Percentiles rank a stretch among this genome's conserved stretches.
phyloP scores from a whole-genome alignment of 495 filamentous ascomycete genomes.

The Choiromyces venosus region DNA sequence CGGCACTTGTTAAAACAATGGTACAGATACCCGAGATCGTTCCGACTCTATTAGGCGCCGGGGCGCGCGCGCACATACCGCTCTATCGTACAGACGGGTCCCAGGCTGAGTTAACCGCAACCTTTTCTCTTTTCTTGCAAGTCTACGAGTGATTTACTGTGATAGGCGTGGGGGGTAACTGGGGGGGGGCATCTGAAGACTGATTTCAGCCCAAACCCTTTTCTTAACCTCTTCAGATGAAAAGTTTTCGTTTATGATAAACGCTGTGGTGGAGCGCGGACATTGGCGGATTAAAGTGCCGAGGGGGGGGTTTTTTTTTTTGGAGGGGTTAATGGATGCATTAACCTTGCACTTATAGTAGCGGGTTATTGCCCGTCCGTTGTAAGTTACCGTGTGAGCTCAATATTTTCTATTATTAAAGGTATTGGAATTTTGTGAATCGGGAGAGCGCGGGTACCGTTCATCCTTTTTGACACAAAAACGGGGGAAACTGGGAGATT shows the following conservation, averaged over 20 bases:
- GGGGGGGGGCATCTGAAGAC: background rate
- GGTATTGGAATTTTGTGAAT: background rate
- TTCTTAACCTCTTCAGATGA: background rate
- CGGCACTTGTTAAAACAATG: background rate
- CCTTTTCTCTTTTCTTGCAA: too few species aligned
- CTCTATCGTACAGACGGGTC: too few species aligned
- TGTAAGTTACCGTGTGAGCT: background rate
- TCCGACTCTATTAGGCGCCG: background rate
- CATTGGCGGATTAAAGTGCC: background rate
- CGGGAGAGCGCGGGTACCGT: background rate
- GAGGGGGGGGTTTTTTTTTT: background rate
- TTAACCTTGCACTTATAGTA: background rate
- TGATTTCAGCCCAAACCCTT: background rate
- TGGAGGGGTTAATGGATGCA: background rate
- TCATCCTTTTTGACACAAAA: background rate
- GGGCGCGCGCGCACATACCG: background rate
- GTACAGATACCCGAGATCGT: slow-evolving; percentile 2
- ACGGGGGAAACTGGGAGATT: background rate
- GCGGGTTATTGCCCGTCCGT: background rate
- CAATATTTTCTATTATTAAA: background rate
- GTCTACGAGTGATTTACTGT: background rate
- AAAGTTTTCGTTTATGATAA: background rate
- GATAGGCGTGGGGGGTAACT: background rate
- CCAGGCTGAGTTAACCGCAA: too few species aligned
- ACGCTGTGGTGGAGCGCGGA: background rate